Evolutionary conservation across 2,329 filamentous ascomycete genomes (phyloP), one percentile per base, ranked within the genome.

Genomic region (Aspergillus versicolor): DNA sequence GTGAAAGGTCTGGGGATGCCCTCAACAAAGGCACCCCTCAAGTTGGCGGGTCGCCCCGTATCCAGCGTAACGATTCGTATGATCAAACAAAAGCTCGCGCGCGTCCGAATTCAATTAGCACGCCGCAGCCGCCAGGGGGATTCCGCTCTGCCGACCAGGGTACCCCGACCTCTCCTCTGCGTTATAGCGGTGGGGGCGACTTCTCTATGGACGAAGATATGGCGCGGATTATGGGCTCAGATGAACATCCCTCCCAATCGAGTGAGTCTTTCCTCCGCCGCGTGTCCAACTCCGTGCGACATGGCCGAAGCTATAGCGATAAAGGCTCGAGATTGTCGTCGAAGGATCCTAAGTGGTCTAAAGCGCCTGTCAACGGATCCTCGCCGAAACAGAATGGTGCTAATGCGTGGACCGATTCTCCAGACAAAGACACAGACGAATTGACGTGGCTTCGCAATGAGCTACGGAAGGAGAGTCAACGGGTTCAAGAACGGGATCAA

Each of bases 141-240:
- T 66, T 69, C 37, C 69, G 71, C 51, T 68, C 71, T 64, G 40
- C 64, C 60, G 67, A 82, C 72, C 59, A 77, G 62, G 83, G 84
- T 63, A 73, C 75, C 40, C 90, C 88, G 9, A 87, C 88, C 9
- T 87, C 86, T 65, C 78, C 91, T 61, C 85, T 88, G 63, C 82
- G 88, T 67, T 90, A 84, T 60, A 96, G 89, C 73, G 83, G 84
- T 43, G 91, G 90, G 52, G 91, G 88, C 54, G 92, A 96, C 63
- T 94, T 97, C 69, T 94, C 89, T 58, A 87, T 96, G 88, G 93
- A 97, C 63, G 92, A 97, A 73, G 94, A 97, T 70, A 91, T 97
- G 85, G 89, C 90, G 53, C 88, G 92, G 56, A 93, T 97, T 57
- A 81, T 96, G 58, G 89, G 87, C 41, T 87, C 85, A 19, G 91